These are phyloP conservation scores for Lentinula raphanica DNA, from an alignment of 768 basidiomycete genomes.

Conservation along the genomic window DNA sequence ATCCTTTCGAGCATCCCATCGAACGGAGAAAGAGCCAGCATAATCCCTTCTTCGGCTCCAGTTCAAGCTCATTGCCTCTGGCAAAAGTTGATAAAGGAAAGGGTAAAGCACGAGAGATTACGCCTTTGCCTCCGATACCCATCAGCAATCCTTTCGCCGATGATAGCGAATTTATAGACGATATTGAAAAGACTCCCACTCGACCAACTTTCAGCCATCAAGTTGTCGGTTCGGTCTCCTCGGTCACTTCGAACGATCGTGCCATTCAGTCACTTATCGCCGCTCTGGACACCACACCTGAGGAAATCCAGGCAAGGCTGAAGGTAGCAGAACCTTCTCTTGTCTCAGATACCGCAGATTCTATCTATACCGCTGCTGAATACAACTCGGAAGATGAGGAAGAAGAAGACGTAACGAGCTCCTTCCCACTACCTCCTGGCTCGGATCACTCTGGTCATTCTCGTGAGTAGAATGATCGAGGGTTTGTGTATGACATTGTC, in stretches of 20 bases:
- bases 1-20: slow-evolving; percentile 15
- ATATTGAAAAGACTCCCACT: slow-evolving; percentile 14
- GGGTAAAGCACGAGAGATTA: slow-evolving; percentile 27
- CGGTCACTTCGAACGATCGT: slow-evolving; percentile 42
- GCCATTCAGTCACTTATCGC: slow-evolving; percentile 64
- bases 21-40: slow-evolving; percentile 32
- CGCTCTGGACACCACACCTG: slow-evolving; percentile 49
- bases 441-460: neutral
- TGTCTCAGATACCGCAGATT: slow-evolving; percentile 22
- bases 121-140: slow-evolving; percentile 14
- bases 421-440: slow-evolving; percentile 36
- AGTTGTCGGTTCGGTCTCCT: slow-evolving; percentile 28
- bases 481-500: too few relatives aligned
- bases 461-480: neutral
- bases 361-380: slow-evolving; percentile 23
- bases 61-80: slow-evolving; percentile 14
- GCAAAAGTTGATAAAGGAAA: slow-evolving; percentile 33
- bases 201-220: slow-evolving; percentile 29
- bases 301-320: slow-evolving; percentile 43
- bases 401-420: slow-evolving; percentile 31
- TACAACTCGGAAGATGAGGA: slow-evolving; percentile 8
- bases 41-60: slow-evolving; percentile 28
- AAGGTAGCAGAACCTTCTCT: slow-evolving; percentile 55
- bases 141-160: slow-evolving; percentile 35
- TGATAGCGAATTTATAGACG: slow-evolving; percentile 1